phyloP scores from a whole-genome alignment of 805 yeast species.

The Teunomyces lycoperdinae region DNA sequence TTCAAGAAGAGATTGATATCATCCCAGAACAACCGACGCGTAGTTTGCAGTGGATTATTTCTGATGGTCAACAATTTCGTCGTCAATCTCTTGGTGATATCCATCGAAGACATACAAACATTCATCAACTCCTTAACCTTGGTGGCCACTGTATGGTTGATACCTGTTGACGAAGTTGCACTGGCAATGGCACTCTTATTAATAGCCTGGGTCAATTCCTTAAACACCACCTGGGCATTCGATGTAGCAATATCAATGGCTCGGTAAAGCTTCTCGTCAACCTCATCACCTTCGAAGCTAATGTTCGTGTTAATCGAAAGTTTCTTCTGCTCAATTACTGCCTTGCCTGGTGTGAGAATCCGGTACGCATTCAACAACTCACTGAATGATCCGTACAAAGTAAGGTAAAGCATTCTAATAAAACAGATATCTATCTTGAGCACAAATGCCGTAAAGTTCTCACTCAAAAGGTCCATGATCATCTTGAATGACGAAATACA shows the following conservation, averaged over 20 bases:
- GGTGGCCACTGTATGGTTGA: slow-evolving; percentile 47
- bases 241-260: slow-evolving; percentile 60
- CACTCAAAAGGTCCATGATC: slow-evolving; percentile 47
- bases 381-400: slow-evolving; percentile 58
- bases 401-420: slow-evolving; percentile 59
- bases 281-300: slow-evolving; percentile 40
- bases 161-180: slow-evolving; percentile 20
- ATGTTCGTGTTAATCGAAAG: slow-evolving; percentile 20
- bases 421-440: slow-evolving; percentile 61
- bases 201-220: slow-evolving; percentile 68
- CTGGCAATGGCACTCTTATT: slow-evolving; percentile 59
- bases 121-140: slow-evolving; percentile 75
- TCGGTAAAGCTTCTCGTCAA: slow-evolving; percentile 66
- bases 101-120: slow-evolving; percentile 78
- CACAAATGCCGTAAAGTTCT: slow-evolving; percentile 48
- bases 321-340: slow-evolving; percentile 9
- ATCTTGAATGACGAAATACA: slow-evolving; percentile 49
- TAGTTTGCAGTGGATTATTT: slow-evolving; percentile 44
- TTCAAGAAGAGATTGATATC: slow-evolving; percentile 79
- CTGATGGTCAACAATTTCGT: slow-evolving; percentile 51
- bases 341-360: slow-evolving; percentile 27
- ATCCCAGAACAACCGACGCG: slow-evolving; percentile 75
- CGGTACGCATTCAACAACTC: slow-evolving; percentile 69
- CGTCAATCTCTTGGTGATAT: slow-evolving; percentile 67
- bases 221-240: slow-evolving; percentile 74